phyloP scores from a whole-genome alignment of 371 early-diverging fungal genomes.

The Mortierella sp. region DNA sequence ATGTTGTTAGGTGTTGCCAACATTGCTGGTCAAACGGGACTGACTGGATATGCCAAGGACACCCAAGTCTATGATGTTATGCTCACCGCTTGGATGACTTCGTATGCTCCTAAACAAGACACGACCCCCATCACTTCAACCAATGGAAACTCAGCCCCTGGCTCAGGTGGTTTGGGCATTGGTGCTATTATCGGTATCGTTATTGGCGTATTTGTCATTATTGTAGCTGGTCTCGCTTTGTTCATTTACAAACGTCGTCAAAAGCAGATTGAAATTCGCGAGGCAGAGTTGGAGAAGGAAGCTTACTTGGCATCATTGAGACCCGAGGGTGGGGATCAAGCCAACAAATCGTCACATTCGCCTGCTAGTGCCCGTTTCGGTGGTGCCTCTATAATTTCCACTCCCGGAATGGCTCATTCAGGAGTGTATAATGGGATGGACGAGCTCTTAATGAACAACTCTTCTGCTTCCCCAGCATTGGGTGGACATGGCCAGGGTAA shows the following conservation, averaged over 20 bases:
- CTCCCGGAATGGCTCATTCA: conserved; percentile 34
- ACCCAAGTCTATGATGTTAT: conserved; percentile 48
- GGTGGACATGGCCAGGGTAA: conserved; percentile 36
- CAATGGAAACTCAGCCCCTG: neutral
- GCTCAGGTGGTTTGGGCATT: conserved; percentile 1
- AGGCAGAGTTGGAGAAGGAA: conserved; percentile 52
- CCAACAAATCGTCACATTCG: neutral
- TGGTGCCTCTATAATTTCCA: conserved; percentile 6
- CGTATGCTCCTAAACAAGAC: conserved; percentile 47
- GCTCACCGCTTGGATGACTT: conserved; percentile 28
- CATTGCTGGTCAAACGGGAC: neutral
- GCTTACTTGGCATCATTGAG: conserved; percentile 48
- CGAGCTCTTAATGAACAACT: conserved; percentile 21
- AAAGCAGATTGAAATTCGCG: conserved; percentile 47
- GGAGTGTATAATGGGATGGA: conserved; percentile 33
- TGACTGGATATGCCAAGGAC: conserved; percentile 19
- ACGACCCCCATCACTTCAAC: conserved; percentile 16
- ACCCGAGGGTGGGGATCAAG: conserved; percentile 28
- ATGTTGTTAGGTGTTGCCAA: neutral
- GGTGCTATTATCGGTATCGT: conserved; percentile 45
- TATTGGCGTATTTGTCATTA: conserved; percentile 19
- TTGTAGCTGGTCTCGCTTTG: conserved; percentile 9
- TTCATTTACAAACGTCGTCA: conserved; percentile 46
- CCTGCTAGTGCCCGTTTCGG: neutral
- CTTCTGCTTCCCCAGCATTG: conserved; percentile 28